Conservation (phyloP, 768 basidiomycete species). For the Suillus subalutaceus region DNA sequence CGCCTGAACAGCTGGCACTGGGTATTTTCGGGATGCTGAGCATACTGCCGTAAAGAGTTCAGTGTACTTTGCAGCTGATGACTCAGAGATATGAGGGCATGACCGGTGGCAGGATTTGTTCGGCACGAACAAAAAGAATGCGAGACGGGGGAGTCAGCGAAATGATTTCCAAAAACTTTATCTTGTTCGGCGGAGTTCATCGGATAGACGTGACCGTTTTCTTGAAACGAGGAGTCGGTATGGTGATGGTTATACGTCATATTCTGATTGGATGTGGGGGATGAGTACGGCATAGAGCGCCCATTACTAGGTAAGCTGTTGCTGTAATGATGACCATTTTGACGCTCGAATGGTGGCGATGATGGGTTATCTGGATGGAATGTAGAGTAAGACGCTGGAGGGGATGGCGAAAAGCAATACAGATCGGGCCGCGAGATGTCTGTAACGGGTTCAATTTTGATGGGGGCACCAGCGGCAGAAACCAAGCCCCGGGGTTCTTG, state of each 20-base stretch:
- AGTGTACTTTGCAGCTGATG: conserved; percentile 66
- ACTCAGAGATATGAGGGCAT: conserved; percentile 61
- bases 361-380: conserved; percentile 48
- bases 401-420: conserved; percentile 73
- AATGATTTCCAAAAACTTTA: conserved; percentile 37
- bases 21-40: conserved; percentile 56
- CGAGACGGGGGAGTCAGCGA: conserved; percentile 33
- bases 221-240: conserved; percentile 35
- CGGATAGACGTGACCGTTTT: conserved; percentile 39
- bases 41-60: conserved; percentile 60
- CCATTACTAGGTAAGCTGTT: conserved; percentile 32
- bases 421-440: conserved; percentile 54
- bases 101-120: conserved; percentile 57
- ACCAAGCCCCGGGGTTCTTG: conserved; percentile 43
- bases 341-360: conserved; percentile 39
- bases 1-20: conserved; percentile 59
- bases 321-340: conserved; percentile 35
- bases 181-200: conserved; percentile 38
- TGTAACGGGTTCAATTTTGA: conserved; percentile 65
- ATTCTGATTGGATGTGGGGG: conserved; percentile 37
- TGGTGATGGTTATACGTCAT: conserved; percentile 37
- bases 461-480: conserved; percentile 56
- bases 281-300: conserved; percentile 36
- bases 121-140: conserved; percentile 63
- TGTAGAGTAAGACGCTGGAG: conserved; percentile 55